Percentiles rank a stretch among this genome's conserved stretches.
Conservation (phyloP, 2,329 filamentous ascomycete species). For the Aspergillus ochraceus region DNA sequence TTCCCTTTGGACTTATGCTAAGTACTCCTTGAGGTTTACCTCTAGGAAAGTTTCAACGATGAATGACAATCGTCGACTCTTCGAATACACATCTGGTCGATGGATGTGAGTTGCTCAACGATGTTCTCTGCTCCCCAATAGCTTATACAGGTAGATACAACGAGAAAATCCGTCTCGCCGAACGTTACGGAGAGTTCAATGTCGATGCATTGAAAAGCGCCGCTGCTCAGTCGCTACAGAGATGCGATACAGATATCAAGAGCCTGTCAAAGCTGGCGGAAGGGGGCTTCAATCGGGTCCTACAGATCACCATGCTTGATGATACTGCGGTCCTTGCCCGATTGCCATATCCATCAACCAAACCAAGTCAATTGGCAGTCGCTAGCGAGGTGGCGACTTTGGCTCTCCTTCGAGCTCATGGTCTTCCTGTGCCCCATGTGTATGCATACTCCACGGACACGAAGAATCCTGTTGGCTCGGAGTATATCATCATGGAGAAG, state of each 20-base stretch:
- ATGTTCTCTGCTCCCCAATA: neutral
- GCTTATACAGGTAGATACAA: constrained; percentile 12
- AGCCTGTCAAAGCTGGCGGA: constrained; percentile 9
- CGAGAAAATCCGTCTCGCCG: constrained; percentile 11
- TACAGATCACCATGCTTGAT: constrained; percentile 6
- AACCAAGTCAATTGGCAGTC: no score
- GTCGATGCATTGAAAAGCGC: constrained; percentile 9
- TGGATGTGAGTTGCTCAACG: constrained; percentile 4
- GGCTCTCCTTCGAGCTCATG: no score
- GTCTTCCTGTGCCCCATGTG: neutral
- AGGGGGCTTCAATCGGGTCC: constrained; percentile 8
- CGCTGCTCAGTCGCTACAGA: constrained; percentile 7
- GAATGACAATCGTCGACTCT: constrained; percentile 3
- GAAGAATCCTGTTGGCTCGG: neutral
- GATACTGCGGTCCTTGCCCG: neutral
- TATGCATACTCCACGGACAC: neutral
- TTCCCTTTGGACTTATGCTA: neutral
- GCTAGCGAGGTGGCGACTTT: no score
- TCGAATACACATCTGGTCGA: constrained; percentile 17
- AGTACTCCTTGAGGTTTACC: neutral
- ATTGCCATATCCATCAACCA: neutral
- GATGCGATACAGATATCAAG: constrained; percentile 2
- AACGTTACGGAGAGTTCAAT: constrained; percentile 8
- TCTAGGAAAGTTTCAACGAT: constrained; percentile 1
- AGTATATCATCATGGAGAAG: neutral